Evolutionary conservation across 1,139 yeast species (phyloP).

Genomic region (Zygosaccharomyces sapae): DNA sequence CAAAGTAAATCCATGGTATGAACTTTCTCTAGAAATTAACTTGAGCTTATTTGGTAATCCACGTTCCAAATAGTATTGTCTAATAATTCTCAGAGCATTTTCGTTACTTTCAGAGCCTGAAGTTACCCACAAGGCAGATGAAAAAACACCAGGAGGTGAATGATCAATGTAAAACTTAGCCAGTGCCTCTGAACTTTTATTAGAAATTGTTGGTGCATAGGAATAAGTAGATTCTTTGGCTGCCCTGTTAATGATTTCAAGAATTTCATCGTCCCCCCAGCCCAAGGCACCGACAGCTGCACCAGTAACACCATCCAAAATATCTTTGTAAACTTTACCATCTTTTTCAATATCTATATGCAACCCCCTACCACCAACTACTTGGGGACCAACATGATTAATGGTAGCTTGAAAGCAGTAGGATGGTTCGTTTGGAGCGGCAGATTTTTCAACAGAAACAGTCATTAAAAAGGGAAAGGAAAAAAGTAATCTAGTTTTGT

Average conservation of each 20-base stretch:
- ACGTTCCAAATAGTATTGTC: slow-evolving; percentile 52
- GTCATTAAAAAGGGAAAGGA: background rate
- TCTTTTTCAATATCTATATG: slow-evolving; percentile 45
- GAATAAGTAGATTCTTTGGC: slow-evolving; percentile 46
- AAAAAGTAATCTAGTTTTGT: background rate
- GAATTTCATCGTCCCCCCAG: slow-evolving; percentile 53
- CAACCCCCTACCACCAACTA: slow-evolving; percentile 48
- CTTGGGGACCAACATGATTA: slow-evolving; percentile 41
- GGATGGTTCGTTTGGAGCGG: slow-evolving; percentile 9
- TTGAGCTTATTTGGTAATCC: slow-evolving; percentile 48
- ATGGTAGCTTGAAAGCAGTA: slow-evolving; percentile 44
- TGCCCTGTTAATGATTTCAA: slow-evolving; percentile 46
- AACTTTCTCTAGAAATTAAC: slow-evolving; percentile 49
- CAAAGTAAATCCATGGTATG: slow-evolving; percentile 58
- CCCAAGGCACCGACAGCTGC: slow-evolving; percentile 65
- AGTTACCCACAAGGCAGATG: slow-evolving; percentile 46
- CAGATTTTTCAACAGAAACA: slow-evolving; percentile 1
- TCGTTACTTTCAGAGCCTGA: slow-evolving; percentile 64
- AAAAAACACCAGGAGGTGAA: slow-evolving; percentile 54
- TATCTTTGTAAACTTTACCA: slow-evolving; percentile 41
- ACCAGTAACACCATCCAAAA: slow-evolving; percentile 57
- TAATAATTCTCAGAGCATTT: slow-evolving; percentile 52
- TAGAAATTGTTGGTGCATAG: slow-evolving; percentile 43
- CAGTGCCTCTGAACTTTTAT: slow-evolving; percentile 46
- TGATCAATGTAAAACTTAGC: slow-evolving; percentile 50